Conservation (phyloP, 129 eudicot species). For the Centrapalus pauciflorus region DNA sequence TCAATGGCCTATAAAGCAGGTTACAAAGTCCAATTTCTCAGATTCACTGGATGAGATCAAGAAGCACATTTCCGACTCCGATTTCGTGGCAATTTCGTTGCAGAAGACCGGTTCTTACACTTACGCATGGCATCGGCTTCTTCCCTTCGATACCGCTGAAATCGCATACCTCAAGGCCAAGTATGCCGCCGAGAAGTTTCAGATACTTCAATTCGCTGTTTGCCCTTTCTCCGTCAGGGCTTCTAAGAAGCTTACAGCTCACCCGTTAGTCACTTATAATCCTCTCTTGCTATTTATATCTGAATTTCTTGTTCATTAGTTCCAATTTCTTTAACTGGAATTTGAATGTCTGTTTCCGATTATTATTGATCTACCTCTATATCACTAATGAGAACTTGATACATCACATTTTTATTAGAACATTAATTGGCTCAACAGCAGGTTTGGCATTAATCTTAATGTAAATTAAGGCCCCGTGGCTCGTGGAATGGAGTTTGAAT, state of each 20-base stretch:
- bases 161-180: conserved; percentile 70
- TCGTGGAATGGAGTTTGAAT: no score
- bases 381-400: background rate
- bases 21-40: conserved; percentile 65
- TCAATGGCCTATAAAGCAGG: conserved; percentile 62
- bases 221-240: conserved; percentile 78
- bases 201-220: conserved; percentile 79
- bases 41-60: conserved; percentile 42
- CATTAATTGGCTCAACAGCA: background rate
- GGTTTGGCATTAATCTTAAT: background rate
- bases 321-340: background rate
- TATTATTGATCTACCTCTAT: background rate
- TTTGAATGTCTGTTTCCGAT: background rate
- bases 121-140: conserved; percentile 64
- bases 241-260: conserved; percentile 55
- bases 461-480: no score
- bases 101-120: conserved; percentile 74
- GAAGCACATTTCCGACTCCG: conserved; percentile 43
- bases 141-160: conserved; percentile 66
- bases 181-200: conserved; percentile 73
- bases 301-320: background rate
- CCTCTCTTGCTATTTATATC: background rate
- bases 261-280: conserved; percentile 50
- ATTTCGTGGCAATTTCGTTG: conserved; percentile 69
- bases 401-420: no score